These are phyloP conservation scores for Cardamine occulta DNA, from an alignment of 345 rosid species.

Conservation along the genomic window DNA sequence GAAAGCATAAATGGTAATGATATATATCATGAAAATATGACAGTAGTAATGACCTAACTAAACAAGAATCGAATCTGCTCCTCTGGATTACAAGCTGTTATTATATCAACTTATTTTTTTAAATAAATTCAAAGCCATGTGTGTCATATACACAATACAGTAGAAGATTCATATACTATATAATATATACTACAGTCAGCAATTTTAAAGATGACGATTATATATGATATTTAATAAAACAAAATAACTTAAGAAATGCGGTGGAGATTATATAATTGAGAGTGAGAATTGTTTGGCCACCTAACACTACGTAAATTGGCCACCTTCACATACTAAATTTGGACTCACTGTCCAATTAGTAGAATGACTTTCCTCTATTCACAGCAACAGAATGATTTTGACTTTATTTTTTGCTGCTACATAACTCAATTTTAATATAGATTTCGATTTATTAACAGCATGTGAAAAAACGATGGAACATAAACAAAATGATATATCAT, in stretches of 20 bases:
- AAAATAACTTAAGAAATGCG: neutral
- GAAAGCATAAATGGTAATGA: constrained; percentile 37
- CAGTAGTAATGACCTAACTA: constrained; percentile 22
- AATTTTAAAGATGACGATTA: neutral
- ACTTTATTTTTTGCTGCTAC: neutral
- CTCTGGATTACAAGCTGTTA: constrained; percentile 34
- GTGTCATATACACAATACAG: neutral
- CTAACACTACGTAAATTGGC: constrained; percentile 17
- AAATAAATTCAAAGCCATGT: constrained; percentile 11
- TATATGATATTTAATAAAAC: neutral
- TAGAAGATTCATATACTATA: constrained; percentile 1
- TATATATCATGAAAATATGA: constrained; percentile 16
- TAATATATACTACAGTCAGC: neutral
- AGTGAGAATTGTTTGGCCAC: constrained; percentile 31
- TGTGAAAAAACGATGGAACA: neutral
- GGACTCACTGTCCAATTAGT: constrained; percentile 7
- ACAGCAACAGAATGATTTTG: neutral
- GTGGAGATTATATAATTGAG: constrained; percentile 5
- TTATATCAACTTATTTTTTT: neutral
- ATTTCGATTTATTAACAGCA: neutral
- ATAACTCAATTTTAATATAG: neutral
- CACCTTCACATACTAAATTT: constrained; percentile 12
- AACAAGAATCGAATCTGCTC: constrained; percentile 35
- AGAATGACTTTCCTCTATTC: neutral
- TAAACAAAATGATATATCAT: neutral